Percentiles rank a stretch among this genome's conserved stretches.
These are phyloP conservation scores for Quercus glauca DNA, from an alignment of 306 rosid genomes.

Conservation along the genomic window DNA sequence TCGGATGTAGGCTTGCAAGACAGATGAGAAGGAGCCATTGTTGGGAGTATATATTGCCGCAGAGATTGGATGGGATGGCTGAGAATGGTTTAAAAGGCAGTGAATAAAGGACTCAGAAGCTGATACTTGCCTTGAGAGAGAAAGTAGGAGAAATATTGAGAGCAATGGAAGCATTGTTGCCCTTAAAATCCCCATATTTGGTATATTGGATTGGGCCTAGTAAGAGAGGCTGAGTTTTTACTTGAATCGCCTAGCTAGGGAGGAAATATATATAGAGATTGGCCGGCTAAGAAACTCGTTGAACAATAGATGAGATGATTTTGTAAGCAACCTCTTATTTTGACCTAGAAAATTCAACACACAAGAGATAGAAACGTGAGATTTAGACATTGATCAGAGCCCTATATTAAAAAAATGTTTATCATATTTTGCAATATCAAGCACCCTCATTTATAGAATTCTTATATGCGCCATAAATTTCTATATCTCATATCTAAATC, in stretches of 20 bases:
- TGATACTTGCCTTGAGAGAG: slow-evolving; percentile 14
- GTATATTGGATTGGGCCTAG: not conserved
- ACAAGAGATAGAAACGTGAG: not conserved
- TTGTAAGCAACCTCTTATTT: not conserved
- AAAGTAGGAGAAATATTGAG: not conserved
- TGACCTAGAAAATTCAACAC: not conserved
- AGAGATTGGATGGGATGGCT: slow-evolving; percentile 47
- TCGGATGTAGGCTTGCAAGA: slow-evolving; percentile 44
- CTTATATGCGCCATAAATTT: no score
- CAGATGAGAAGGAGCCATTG: slow-evolving; percentile 45
- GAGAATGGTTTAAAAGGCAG: slow-evolving; percentile 46
- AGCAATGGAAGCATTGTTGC: not conserved
- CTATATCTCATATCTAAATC: no score
- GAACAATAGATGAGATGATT: not conserved
- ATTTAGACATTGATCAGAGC: not conserved
- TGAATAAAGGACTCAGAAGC: slow-evolving; percentile 30
- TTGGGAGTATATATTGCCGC: slow-evolving; percentile 45
- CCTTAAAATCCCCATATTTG: not conserved
- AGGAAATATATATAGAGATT: not conserved
- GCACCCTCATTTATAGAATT: no score
- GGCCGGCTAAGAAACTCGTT: not conserved
- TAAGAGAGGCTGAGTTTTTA: not conserved
- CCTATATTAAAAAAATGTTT: no score
- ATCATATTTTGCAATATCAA: no score
- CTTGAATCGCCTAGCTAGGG: not conserved